Evolutionary conservation across 805 yeast species (phyloP).

Genomic region (Yarrowia bubula): DNA sequence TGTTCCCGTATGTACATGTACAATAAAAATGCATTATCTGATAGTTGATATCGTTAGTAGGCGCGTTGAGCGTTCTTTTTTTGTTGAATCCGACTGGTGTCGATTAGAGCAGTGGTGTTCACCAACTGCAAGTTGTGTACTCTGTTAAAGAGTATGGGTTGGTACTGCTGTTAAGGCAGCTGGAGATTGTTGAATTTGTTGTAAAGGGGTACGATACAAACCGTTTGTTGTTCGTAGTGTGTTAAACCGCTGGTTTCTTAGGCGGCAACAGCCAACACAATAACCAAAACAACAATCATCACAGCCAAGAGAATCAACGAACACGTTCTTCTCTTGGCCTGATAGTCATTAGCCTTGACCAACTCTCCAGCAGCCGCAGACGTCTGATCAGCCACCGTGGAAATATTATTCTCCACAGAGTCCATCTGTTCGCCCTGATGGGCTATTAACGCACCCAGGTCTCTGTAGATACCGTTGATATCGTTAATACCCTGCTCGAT

Average conservation of each 20-base stretch:
- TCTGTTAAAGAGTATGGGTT: neutral
- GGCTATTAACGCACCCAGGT: conserved; percentile 69
- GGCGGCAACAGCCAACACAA: conserved; percentile 44
- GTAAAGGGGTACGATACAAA: too few species aligned
- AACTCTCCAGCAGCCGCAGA: conserved; percentile 71
- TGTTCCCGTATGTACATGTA: too few species aligned
- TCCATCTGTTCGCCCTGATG: conserved; percentile 87
- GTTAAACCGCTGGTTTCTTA: too few species aligned
- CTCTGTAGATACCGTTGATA: conserved; percentile 80
- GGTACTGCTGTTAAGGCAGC: neutral
- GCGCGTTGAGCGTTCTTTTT: conserved; percentile 15
- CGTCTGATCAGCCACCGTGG: conserved; percentile 60
- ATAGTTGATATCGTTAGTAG: conserved; percentile 26
- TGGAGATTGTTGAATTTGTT: too few species aligned
- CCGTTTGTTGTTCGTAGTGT: too few species aligned
- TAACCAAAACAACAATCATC: conserved; percentile 56
- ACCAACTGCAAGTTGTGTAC: too few species aligned
- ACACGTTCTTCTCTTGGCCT: conserved; percentile 68
- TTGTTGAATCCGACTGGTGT: neutral
- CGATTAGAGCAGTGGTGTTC: too few species aligned
- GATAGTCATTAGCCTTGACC: conserved; percentile 70
- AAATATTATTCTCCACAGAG: conserved; percentile 75
- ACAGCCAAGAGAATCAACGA: conserved; percentile 63
- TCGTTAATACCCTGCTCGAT: conserved; percentile 79
- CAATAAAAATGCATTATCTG: conserved; percentile 18